A percentile compares a stretch with the other conserved stretches of the same genome.
These are phyloP conservation scores for Ananas comosus DNA, from an alignment of 176 grass and related monocot genomes.

Conservation along the genomic window DNA sequence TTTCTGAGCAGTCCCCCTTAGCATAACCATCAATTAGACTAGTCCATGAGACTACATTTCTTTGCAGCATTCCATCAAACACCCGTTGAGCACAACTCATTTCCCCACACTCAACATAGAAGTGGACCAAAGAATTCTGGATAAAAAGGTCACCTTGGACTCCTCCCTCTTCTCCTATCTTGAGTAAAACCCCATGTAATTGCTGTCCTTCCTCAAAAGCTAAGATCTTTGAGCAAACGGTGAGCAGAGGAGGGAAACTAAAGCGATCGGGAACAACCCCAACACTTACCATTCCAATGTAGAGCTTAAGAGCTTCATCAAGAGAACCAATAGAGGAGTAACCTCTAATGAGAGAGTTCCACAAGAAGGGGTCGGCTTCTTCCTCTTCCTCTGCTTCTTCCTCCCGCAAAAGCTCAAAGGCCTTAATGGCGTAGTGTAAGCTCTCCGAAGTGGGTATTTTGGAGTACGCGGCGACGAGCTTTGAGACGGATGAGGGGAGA, in stretches of 20 bases:
- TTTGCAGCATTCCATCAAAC: constrained; percentile 3
- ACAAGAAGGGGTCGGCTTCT: neutral
- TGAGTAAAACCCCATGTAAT: constrained; percentile 7
- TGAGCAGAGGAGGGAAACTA: constrained; percentile 6
- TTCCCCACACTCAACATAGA: neutral
- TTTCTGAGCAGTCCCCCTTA: neutral
- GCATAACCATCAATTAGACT: constrained; percentile 16
- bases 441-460: constrained; percentile 2
- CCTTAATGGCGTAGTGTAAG: constrained; percentile 1
- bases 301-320: constrained; percentile 7
- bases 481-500: neutral
- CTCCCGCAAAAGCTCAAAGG: neutral
- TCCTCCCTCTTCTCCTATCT: constrained; percentile 4
- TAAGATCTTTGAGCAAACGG: constrained; percentile 6
- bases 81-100: neutral
- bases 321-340: constrained; percentile 1
- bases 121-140: constrained; percentile 10
- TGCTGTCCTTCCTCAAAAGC: constrained; percentile 14
- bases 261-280: constrained; percentile 10
- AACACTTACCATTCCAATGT: neutral
- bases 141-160: neutral
- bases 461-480: neutral
- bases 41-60: constrained; percentile 16
- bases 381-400: constrained; percentile 5
- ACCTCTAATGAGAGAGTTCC: constrained; percentile 15